Percentiles rank a stretch among this genome's conserved stretches.
Conservation (phyloP, 2,329 filamentous ascomycete genomes). For the Apiospora rasikravindrae region DNA sequence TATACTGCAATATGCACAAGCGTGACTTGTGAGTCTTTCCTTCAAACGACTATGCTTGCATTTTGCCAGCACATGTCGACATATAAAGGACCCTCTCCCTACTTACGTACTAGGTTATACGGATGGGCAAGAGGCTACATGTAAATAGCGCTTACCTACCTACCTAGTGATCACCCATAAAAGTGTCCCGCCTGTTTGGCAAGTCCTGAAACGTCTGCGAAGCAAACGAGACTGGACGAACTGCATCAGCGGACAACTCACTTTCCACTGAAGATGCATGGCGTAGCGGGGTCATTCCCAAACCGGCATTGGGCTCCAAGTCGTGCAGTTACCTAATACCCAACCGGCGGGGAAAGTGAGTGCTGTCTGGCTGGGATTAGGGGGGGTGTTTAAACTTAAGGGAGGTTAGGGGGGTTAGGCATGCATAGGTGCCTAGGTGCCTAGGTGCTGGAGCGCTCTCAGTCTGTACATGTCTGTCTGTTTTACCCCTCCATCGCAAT, state of each 20-base stretch:
- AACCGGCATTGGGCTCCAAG: conserved; percentile 8
- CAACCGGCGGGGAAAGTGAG: neutral
- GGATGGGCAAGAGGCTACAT: neutral
- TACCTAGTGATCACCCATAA: neutral
- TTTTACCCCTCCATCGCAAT: conserved; percentile 4
- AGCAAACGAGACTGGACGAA: conserved; percentile 9
- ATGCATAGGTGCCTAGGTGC: too few species aligned
- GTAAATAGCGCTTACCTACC: neutral
- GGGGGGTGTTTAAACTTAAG: neutral
- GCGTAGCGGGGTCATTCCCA: neutral
- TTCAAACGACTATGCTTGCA: neutral
- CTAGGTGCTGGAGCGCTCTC: neutral
- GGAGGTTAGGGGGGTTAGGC: neutral
- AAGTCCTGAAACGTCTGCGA: neutral
- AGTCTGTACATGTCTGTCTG: neutral
- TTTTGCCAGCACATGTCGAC: neutral
- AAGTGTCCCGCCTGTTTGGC: neutral
- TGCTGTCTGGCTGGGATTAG: neutral
- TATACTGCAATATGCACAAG: neutral
- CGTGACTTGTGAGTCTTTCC: too few species aligned
- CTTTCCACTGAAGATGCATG: neutral
- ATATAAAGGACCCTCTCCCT: neutral
- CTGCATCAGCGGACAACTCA: conserved; percentile 4
- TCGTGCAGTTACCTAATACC: neutral
- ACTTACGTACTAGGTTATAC: too few species aligned